phyloP scores from a whole-genome alignment of 352 stramenopile species.

The Phytophthora ramorum region DNA sequence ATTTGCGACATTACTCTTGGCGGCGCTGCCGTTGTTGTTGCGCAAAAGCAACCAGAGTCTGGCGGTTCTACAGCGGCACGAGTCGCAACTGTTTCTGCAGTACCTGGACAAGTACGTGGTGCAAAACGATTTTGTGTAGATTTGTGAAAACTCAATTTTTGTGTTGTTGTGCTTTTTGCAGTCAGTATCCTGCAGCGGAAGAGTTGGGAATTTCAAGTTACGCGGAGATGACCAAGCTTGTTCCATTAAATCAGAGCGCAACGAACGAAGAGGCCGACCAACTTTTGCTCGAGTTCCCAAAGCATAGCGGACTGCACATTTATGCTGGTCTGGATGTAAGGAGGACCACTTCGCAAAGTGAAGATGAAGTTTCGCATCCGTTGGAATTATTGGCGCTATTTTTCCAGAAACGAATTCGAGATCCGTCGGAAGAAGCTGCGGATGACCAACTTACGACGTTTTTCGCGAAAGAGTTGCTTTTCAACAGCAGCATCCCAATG shows the following conservation, averaged over 20 bases:
- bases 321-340: constrained; percentile 68
- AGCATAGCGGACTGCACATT: constrained; percentile 39
- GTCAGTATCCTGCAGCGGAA: constrained; percentile 46
- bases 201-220: constrained; percentile 59
- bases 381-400: constrained; percentile 53
- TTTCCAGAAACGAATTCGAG: constrained; percentile 40
- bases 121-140: background rate
- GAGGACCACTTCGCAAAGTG: constrained; percentile 2
- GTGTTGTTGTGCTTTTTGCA: constrained; percentile 23
- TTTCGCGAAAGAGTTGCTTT: constrained; percentile 38
- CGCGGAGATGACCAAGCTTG: constrained; percentile 43
- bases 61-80: constrained; percentile 57
- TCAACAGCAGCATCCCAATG: constrained; percentile 31
- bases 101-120: constrained; percentile 47
- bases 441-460: constrained; percentile 53
- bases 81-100: constrained; percentile 51
- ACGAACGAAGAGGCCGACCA: constrained; percentile 50
- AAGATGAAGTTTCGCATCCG: constrained; percentile 8
- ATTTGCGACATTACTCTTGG: constrained; percentile 46
- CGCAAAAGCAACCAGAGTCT: constrained; percentile 61
- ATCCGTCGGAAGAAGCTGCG: constrained; percentile 20
- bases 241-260: constrained; percentile 40
- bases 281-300: constrained; percentile 48
- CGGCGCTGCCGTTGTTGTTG: constrained; percentile 66
- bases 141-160: constrained; percentile 1